Evolutionary conservation across 1,284 basidiomycete species (phyloP).

Genomic region (Rhodotorula glutinis): DNA sequence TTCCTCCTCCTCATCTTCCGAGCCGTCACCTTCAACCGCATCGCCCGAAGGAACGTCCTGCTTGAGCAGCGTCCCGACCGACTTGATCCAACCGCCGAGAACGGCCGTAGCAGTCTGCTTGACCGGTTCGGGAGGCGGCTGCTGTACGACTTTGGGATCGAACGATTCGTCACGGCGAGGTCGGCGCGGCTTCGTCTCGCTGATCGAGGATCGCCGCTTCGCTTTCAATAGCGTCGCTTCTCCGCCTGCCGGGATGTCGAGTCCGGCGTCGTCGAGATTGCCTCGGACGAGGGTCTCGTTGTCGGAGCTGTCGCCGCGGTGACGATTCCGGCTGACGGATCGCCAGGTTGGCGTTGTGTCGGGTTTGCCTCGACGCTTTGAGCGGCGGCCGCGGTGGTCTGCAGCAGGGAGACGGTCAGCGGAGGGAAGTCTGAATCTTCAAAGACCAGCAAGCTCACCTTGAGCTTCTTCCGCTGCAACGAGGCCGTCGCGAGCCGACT

Average conservation of each 20-base stretch:
- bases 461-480: not conserved
- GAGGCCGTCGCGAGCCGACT: not conserved
- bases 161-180: constrained; percentile 13
- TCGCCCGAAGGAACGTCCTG: not conserved
- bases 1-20: constrained; percentile 3
- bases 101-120: constrained; percentile 14
- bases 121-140: constrained; percentile 1
- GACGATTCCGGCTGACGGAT: constrained; percentile 27
- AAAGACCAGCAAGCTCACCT: not conserved
- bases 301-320: constrained; percentile 8
- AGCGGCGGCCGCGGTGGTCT: no score
- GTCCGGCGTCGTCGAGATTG: constrained; percentile 12
- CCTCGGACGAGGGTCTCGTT: constrained; percentile 27
- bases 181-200: not conserved
- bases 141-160: constrained; percentile 11
- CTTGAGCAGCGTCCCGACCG: constrained; percentile 23
- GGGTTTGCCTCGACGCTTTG: no score
- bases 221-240: constrained; percentile 20
- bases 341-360: constrained; percentile 12
- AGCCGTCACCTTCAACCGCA: constrained; percentile 1
- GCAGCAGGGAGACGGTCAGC: no score
- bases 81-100: constrained; percentile 24
- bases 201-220: constrained; percentile 10
- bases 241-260: constrained; percentile 26
- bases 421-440: no score